Evolutionary conservation across 108 stramenopile species (phyloP).

Genomic region (Fistulifera pelliculosa): DNA sequence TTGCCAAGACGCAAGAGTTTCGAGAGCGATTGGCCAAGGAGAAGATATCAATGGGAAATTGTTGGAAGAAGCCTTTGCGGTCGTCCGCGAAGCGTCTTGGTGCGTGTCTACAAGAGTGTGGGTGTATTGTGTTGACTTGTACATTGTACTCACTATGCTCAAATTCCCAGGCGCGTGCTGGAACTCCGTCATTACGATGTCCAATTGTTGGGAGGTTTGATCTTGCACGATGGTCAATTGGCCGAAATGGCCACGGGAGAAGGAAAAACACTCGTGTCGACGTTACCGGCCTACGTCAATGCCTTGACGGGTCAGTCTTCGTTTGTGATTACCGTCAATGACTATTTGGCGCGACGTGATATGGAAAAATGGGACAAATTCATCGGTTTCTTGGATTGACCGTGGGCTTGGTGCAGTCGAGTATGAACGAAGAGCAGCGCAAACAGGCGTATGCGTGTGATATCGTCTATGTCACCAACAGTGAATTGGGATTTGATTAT

Average conservation of each 20-base stretch:
- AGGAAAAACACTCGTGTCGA: constrained; percentile 92
- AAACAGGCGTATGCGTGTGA: constrained; percentile 81
- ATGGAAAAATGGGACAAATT: constrained; percentile 94
- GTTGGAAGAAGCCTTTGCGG: constrained; percentile 91
- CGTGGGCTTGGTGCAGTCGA: constrained; percentile 87
- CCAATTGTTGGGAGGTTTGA: constrained; percentile 86
- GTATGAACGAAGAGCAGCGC: constrained; percentile 77
- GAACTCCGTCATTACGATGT: constrained; percentile 93
- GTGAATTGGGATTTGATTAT: constrained; percentile 95
- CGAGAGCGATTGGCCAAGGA: constrained; percentile 49
- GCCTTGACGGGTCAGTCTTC: constrained; percentile 65
- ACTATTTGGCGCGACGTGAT: constrained; percentile 91
- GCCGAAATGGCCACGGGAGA: constrained; percentile 98
- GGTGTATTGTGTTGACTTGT: background rate
- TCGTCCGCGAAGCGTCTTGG: constrained; percentile 95
- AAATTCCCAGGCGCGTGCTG: constrained; percentile 58
- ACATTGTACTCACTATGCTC: constrained; percentile 1
- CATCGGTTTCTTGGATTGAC: constrained; percentile 88
- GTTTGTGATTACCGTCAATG: constrained; percentile 91
- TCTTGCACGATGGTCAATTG: constrained; percentile 83
- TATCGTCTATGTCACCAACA: constrained; percentile 93
- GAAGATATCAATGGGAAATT: constrained; percentile 67
- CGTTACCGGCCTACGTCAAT: constrained; percentile 81
- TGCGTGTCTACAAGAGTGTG: constrained; percentile 7
- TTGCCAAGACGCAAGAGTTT: constrained; percentile 80